Percentiles rank a stretch among this genome's conserved stretches.
Conservation (phyloP, 108 stramenopile species). For the Hondaea fermentalgiana region DNA sequence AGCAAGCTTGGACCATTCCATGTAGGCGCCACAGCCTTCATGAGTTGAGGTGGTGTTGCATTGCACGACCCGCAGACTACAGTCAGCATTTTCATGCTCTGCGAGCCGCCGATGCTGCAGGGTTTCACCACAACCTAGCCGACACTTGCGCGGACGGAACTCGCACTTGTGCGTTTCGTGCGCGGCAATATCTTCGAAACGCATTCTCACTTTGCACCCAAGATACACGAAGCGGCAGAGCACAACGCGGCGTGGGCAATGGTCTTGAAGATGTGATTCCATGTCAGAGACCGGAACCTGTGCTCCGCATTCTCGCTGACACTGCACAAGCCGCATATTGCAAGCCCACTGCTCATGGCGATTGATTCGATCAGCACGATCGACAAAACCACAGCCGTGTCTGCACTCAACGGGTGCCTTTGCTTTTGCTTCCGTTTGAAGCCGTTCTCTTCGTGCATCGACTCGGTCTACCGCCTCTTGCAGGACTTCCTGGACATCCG, state of each 20-base stretch:
- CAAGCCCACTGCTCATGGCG: background rate
- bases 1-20: background rate
- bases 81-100: background rate
- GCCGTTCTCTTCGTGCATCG: background rate
- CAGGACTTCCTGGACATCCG: background rate
- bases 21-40: background rate
- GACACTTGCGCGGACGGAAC: background rate
- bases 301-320: background rate
- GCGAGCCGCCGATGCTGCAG: background rate
- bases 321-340: background rate
- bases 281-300: background rate
- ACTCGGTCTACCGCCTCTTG: background rate
- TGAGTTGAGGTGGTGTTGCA: background rate
- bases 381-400: background rate
- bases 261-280: background rate
- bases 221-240: background rate
- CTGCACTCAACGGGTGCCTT: background rate
- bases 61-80: background rate
- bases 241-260: background rate
- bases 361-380: background rate
- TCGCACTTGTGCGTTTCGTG: background rate
- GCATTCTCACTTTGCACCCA: background rate
- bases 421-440: background rate
- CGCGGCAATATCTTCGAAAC: background rate
- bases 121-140: background rate